These are phyloP conservation scores for Sugiyamaella japonica DNA, from an alignment of 1,139 yeast species.

Conservation along the genomic window DNA sequence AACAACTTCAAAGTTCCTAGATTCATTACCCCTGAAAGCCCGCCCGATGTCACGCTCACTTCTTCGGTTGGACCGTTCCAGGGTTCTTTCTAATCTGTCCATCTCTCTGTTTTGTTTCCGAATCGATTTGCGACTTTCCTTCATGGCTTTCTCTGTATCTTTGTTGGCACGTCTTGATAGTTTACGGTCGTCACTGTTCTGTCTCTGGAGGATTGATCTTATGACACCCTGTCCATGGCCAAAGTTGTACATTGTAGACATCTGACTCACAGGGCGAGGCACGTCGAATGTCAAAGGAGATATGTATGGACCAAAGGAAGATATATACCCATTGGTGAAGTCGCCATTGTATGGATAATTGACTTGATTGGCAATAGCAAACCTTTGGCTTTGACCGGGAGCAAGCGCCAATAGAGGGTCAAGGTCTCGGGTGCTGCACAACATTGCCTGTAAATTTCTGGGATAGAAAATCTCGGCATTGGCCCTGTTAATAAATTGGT, in stretches of 20 bases:
- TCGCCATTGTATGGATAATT: not conserved
- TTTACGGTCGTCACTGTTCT: not conserved
- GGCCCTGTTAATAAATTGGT: not conserved
- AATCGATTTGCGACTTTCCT: not conserved
- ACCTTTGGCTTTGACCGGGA: not conserved
- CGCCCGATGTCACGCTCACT: constrained; percentile 5
- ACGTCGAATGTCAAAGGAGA: constrained; percentile 10
- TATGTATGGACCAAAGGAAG: not conserved
- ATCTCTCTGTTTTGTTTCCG: not conserved
- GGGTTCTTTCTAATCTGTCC: constrained; percentile 1
- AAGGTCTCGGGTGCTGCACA: constrained; percentile 5
- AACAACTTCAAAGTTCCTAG: not conserved
- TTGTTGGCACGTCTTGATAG: not conserved
- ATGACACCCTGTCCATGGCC: not conserved
- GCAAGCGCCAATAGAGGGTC: not conserved
- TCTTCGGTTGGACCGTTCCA: constrained; percentile 1
- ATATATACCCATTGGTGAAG: not conserved
- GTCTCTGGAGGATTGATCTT: not conserved
- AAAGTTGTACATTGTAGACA: not conserved
- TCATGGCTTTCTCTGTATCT: not conserved
- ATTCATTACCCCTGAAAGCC: not conserved
- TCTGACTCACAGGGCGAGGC: not conserved
- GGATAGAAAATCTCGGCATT: constrained; percentile 9
- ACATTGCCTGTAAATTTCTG: not conserved
- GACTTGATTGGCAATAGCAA: not conserved